Evolutionary conservation across 305 asterid genomes (phyloP).

Genomic region (Solanum hybrid): DNA sequence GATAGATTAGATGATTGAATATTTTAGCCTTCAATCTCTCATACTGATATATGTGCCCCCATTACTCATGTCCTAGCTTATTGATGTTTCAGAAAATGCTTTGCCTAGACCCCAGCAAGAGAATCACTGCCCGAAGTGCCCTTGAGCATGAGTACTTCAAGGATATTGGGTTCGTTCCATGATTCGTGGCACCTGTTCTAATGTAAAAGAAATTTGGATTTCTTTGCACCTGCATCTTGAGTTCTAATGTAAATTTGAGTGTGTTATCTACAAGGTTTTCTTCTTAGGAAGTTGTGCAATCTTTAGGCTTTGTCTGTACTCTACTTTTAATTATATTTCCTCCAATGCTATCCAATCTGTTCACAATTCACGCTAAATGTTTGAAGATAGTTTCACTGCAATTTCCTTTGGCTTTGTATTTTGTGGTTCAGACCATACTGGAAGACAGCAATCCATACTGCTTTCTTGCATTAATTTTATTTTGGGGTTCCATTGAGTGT

Average conservation of each 20-base stretch:
- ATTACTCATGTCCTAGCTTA: background rate
- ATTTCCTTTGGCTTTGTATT: background rate
- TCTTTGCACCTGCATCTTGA: background rate
- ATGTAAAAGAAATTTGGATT: slow-evolving; percentile 49
- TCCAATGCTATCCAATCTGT: background rate
- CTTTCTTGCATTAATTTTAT: background rate
- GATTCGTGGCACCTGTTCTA: background rate
- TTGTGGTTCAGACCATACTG: background rate
- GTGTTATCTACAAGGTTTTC: background rate
- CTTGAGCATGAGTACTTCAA: slow-evolving; percentile 92
- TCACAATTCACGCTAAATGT: background rate
- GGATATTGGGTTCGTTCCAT: slow-evolving; percentile 70
- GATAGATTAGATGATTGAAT: background rate
- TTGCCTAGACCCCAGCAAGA: slow-evolving; percentile 76
- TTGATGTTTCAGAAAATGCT: slow-evolving; percentile 69
- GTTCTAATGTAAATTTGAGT: background rate
- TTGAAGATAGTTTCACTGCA: background rate
- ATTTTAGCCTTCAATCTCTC: background rate
- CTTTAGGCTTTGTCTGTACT: background rate
- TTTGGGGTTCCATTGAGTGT: background rate
- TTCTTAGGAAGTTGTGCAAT: background rate
- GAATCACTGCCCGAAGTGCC: slow-evolving; percentile 80
- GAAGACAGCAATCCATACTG: background rate
- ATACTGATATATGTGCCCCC: background rate
- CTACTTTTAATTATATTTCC: background rate